Conservation (phyloP, 2,329 filamentous ascomycete genomes). For the Knoxdaviesia proteae region DNA sequence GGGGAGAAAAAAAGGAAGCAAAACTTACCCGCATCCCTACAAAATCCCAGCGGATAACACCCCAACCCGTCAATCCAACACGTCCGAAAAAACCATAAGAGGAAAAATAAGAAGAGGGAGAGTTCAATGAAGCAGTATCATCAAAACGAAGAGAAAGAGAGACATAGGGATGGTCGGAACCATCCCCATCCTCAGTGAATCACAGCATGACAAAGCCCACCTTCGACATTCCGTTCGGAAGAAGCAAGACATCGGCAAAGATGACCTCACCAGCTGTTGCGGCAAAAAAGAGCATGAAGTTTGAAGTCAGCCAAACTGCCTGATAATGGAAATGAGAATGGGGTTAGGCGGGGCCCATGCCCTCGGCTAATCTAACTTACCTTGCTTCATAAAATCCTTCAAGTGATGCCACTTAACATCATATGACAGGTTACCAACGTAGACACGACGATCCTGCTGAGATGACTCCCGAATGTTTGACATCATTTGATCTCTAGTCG, state of each 20-base stretch:
- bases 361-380: conserved; percentile 30
- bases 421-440: conserved; percentile 96
- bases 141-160: conserved; percentile 46
- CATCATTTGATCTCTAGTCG: conserved; percentile 90
- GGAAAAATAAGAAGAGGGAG: conserved; percentile 42
- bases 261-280: conserved; percentile 85
- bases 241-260: conserved; percentile 96
- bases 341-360: neutral
- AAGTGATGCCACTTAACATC: conserved; percentile 99
- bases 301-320: too few species aligned
- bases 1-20: neutral
- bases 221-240: conserved; percentile 99
- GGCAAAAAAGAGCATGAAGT: neutral
- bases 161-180: conserved; percentile 1
- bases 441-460: conserved; percentile 97
- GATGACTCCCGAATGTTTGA: conserved; percentile 80
- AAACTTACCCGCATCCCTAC: conserved; percentile 98
- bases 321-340: too few species aligned
- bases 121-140: conserved; percentile 12
- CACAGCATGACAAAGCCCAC: conserved; percentile 76
- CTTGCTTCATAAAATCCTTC: conserved; percentile 99
- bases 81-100: conserved; percentile 53
- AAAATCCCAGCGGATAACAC: conserved; percentile 55
- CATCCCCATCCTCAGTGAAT: conserved; percentile 22
- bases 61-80: conserved; percentile 98